A percentile compares a stretch with the other conserved stretches of the same genome.
Evolutionary conservation across 176 grass and related monocot species (phyloP).

Genomic region (Oryza glaberrima): DNA sequence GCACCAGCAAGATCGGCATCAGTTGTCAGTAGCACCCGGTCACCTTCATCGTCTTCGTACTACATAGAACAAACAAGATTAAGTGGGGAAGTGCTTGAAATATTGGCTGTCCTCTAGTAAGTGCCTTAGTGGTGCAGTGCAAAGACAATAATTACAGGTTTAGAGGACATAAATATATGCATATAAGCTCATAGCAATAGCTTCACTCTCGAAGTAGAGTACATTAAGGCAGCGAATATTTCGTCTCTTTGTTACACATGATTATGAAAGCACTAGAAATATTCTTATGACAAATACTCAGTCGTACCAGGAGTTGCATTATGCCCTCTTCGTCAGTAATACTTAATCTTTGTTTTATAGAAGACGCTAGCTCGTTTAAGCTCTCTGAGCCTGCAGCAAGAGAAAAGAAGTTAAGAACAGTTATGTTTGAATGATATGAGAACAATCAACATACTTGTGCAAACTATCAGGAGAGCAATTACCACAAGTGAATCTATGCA

Average conservation of each 20-base stretch:
- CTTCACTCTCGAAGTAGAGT: neutral
- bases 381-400: slow-evolving; percentile 58
- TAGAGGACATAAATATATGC: slow-evolving; percentile 7
- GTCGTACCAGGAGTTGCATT: slow-evolving; percentile 85
- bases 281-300: slow-evolving; percentile 26
- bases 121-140: neutral
- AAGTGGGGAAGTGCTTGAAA: slow-evolving; percentile 24
- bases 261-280: slow-evolving; percentile 9
- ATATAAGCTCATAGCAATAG: neutral
- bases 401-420: slow-evolving; percentile 37
- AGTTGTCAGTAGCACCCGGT: slow-evolving; percentile 75
- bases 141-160: slow-evolving; percentile 22
- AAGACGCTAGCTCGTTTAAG: slow-evolving; percentile 67
- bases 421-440: slow-evolving; percentile 17
- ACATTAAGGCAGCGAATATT: slow-evolving; percentile 28
- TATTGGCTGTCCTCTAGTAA: neutral
- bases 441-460: slow-evolving; percentile 22
- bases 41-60: slow-evolving; percentile 98
- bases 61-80: slow-evolving; percentile 45
- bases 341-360: slow-evolving; percentile 68
- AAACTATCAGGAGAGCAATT: slow-evolving; percentile 37
- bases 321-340: slow-evolving; percentile 53
- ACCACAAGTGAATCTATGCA: slow-evolving; percentile 93
- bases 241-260: slow-evolving; percentile 7
- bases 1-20: slow-evolving; percentile 78